Conservation (phyloP, 2,329 filamentous ascomycete species). For the Xylariaceae sp. region DNA sequence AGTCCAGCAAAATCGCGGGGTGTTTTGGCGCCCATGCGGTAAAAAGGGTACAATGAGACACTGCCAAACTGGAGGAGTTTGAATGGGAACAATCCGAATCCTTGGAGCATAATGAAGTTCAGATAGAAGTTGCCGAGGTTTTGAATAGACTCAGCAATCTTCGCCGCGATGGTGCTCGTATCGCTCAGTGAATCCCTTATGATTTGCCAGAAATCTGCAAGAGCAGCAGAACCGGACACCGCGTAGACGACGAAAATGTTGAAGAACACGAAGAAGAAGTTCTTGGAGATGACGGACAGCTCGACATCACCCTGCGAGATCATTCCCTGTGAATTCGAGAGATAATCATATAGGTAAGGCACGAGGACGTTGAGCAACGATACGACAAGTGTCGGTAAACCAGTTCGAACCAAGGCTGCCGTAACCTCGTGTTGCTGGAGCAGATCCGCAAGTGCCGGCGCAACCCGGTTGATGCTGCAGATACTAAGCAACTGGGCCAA, state of each 20-base stretch:
- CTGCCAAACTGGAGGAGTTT: conserved; percentile 85
- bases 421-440: conserved; percentile 65
- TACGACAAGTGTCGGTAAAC: conserved; percentile 76
- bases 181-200: conserved; percentile 72
- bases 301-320: conserved; percentile 93
- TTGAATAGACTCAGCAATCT: conserved; percentile 71
- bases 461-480: conserved; percentile 69
- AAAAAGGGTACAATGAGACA: conserved; percentile 76
- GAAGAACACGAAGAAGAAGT: conserved; percentile 99
- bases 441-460: conserved; percentile 62
- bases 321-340: conserved; percentile 89
- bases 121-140: conserved; percentile 78
- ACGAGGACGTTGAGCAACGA: conserved; percentile 85
- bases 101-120: conserved; percentile 90
- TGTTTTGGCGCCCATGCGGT: conserved; percentile 72
- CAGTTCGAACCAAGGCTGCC: conserved; percentile 76
- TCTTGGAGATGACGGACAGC: conserved; percentile 92
- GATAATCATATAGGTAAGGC: conserved; percentile 89
- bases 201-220: conserved; percentile 66
- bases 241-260: conserved; percentile 97
- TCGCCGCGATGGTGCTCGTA: conserved; percentile 69
- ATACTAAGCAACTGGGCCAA: conserved; percentile 76
- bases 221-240: conserved; percentile 66
- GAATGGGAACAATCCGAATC: conserved; percentile 88
- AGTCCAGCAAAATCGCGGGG: conserved; percentile 85